phyloP scores from a whole-genome alignment of 257 asterid species.

The Gentiana straminea region DNA sequence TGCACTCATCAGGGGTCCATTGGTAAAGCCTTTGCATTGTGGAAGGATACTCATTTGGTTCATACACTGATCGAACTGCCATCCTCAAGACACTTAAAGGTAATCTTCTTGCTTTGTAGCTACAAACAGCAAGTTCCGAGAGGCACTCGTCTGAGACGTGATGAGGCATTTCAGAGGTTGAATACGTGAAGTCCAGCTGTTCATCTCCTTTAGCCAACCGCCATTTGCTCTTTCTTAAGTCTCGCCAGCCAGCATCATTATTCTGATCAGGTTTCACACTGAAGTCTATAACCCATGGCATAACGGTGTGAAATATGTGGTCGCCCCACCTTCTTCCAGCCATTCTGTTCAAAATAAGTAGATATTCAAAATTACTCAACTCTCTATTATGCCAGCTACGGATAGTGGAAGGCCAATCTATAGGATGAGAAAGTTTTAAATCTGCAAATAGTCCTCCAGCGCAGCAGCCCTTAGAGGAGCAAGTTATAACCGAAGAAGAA shows the following conservation, averaged over 20 bases:
- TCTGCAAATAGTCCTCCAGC: constrained; percentile 57
- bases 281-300: constrained; percentile 97
- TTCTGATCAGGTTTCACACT: constrained; percentile 65
- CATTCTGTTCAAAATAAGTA: constrained; percentile 65
- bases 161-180: constrained; percentile 92
- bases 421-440: constrained; percentile 38
- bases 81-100: constrained; percentile 69
- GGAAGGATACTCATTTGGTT: constrained; percentile 97
- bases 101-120: constrained; percentile 93
- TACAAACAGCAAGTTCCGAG: constrained; percentile 98
- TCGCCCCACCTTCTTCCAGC: constrained; percentile 99
- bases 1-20: constrained; percentile 99
- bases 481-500: constrained; percentile 18
- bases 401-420: constrained; percentile 66
- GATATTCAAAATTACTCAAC: constrained; percentile 84
- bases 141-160: constrained; percentile 97
- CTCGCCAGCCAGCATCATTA: constrained; percentile 75
- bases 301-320: constrained; percentile 65
- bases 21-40: constrained; percentile 92
- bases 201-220: constrained; percentile 97
- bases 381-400: constrained; percentile 87
- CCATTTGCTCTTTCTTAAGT: constrained; percentile 94
- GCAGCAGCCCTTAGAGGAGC: constrained; percentile 46
- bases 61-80: constrained; percentile 98
- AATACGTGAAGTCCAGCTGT: constrained; percentile 94